These are phyloP conservation scores for Anthracocystis panici-leucophaei DNA, from an alignment of 1,284 basidiomycete species.

Conservation along the genomic window DNA sequence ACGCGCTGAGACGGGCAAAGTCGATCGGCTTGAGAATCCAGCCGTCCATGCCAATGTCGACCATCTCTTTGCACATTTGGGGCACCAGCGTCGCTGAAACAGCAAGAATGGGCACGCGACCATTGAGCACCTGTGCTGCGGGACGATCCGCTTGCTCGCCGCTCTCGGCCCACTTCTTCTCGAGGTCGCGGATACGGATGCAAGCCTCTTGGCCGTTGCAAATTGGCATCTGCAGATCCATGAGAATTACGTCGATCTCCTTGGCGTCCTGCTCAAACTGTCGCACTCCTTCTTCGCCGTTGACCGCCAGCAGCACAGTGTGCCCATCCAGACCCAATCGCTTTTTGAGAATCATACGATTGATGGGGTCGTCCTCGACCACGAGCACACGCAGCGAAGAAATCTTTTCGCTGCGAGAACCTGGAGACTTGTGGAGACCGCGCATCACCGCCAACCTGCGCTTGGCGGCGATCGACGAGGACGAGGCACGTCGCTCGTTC, in stretches of 20 bases:
- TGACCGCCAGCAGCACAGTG: conserved; percentile 77
- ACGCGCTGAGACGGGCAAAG: conserved; percentile 72
- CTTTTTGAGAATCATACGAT: conserved; percentile 80
- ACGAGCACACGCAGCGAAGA: conserved; percentile 59
- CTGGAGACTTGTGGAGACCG: conserved; percentile 33
- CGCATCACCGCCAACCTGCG: conserved; percentile 45
- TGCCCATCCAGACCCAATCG: conserved; percentile 79
- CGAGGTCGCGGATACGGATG: conserved; percentile 73
- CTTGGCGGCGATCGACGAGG: conserved; percentile 29
- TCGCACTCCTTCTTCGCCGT: conserved; percentile 82
- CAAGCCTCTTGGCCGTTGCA: conserved; percentile 82
- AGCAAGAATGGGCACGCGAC: conserved; percentile 82
- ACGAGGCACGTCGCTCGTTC: conserved; percentile 31
- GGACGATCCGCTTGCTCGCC: conserved; percentile 51
- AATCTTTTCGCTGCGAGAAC: conserved; percentile 26
- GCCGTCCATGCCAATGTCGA: conserved; percentile 79
- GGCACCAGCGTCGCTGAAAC: conserved; percentile 83
- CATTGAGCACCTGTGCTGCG: conserved; percentile 74
- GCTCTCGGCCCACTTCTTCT: conserved; percentile 26
- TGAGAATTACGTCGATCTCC: conserved; percentile 81
- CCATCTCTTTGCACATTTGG: conserved; percentile 76
- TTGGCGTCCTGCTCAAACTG: conserved; percentile 75
- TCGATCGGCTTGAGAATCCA: conserved; percentile 90
- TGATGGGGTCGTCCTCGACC: conserved; percentile 78
- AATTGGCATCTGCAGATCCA: conserved; percentile 91